Percentiles rank a stretch among this genome's conserved stretches.
Evolutionary conservation across 2,329 filamentous ascomycete species (phyloP).

Genomic region (Sarocladiaceae sp.): DNA sequence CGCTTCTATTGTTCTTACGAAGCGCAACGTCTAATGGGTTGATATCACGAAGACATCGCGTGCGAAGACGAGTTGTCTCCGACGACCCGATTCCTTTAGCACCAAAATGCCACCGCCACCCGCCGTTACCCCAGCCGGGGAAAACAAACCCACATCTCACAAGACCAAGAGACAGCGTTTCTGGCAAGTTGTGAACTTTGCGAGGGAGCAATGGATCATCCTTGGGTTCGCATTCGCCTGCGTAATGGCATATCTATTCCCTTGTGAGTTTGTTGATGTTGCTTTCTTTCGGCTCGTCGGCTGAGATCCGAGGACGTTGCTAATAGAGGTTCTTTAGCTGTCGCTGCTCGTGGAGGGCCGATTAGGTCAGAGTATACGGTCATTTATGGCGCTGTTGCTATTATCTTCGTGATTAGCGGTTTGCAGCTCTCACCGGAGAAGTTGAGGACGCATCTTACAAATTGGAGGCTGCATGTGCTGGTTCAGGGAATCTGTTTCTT

Average conservation of each 20-base stretch:
- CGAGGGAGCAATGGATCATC: conserved; percentile 60
- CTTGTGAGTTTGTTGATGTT: conserved; percentile 31
- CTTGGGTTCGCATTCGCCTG: conserved; percentile 53
- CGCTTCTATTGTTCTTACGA: no score
- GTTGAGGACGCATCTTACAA: conserved; percentile 55
- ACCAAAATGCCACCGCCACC: background rate
- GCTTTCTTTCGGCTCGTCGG: background rate
- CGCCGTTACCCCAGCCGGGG: conserved; percentile 1
- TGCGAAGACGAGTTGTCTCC: no score
- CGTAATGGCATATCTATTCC: conserved; percentile 42
- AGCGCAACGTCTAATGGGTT: no score
- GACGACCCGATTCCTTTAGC: no score
- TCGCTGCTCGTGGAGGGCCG: conserved; percentile 42
- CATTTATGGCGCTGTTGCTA: conserved; percentile 63
- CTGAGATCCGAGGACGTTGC: no score
- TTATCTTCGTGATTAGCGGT: conserved; percentile 70
- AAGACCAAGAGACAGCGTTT: background rate
- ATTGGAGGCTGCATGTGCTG: conserved; percentile 64
- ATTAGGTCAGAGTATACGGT: conserved; percentile 55
- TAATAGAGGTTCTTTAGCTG: no score
- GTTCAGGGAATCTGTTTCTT: conserved; percentile 66
- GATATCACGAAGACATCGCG: no score
- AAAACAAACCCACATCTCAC: background rate
- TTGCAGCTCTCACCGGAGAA: conserved; percentile 62
- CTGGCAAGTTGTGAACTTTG: conserved; percentile 22